Evolutionary conservation across 495 filamentous ascomycete genomes (phyloP).

Genomic region (Neurospora tetraspora): DNA sequence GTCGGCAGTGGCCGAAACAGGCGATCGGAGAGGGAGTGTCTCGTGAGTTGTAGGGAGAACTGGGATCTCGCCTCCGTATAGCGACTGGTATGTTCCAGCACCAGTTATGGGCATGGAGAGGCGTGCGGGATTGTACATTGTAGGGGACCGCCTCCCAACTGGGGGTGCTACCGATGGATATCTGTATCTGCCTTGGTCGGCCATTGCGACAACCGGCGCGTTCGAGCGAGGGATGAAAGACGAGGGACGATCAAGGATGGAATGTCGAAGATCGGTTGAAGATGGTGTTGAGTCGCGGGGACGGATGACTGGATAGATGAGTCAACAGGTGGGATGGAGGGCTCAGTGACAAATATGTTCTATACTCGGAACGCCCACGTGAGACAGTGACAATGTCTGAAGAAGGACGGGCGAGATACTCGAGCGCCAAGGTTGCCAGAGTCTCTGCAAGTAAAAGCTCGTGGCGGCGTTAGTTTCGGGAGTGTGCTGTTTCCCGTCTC

Average conservation of each 20-base stretch:
- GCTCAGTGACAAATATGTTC: background rate
- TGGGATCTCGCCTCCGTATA: constrained; percentile 33
- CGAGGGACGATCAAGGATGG: background rate
- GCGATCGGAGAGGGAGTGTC: constrained; percentile 23
- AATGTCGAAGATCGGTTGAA: background rate
- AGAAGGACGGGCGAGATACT: background rate
- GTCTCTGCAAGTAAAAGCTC: background rate
- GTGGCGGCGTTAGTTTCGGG: background rate
- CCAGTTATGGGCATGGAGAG: constrained; percentile 35
- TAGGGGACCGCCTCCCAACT: constrained; percentile 30
- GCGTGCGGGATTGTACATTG: constrained; percentile 36
- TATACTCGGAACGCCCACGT: background rate
- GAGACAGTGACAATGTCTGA: background rate
- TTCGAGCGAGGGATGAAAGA: background rate
- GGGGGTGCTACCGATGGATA: constrained; percentile 15
- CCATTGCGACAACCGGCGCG: constrained; percentile 20
- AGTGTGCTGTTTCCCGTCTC: background rate
- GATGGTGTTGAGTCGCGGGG: background rate
- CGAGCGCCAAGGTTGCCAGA: background rate
- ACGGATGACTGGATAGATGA: background rate
- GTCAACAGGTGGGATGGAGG: background rate
- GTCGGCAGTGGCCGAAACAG: constrained; percentile 20
- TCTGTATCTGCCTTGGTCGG: constrained; percentile 29
- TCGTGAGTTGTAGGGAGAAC: constrained; percentile 19
- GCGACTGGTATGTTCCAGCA: constrained; percentile 26